A percentile compares a stretch with the other conserved stretches of the same genome.
Conservation (phyloP, 257 asterid species). For the Fraxinus quadrangulata region DNA sequence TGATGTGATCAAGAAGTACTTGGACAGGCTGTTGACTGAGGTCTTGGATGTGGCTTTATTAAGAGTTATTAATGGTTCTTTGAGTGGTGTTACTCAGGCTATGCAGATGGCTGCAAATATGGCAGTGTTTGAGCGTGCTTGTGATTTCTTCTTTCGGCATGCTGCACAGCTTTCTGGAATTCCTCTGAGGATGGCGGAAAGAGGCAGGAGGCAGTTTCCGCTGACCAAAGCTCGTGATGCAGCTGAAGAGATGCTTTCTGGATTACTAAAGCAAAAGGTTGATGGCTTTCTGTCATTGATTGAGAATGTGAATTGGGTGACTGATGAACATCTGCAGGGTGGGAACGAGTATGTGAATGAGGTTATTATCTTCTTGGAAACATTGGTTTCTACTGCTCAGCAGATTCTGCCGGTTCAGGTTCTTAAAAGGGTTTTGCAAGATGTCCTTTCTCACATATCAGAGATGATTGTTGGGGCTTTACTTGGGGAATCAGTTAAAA, state of each 20-base stretch:
- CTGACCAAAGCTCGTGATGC: constrained; percentile 81
- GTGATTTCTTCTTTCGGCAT: constrained; percentile 94
- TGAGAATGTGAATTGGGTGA: constrained; percentile 92
- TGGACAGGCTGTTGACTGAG: constrained; percentile 85
- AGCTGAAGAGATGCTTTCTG: constrained; percentile 81
- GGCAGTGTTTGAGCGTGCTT: constrained; percentile 95
- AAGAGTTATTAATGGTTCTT: constrained; percentile 66
- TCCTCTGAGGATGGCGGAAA: constrained; percentile 88
- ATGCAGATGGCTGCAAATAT: constrained; percentile 99
- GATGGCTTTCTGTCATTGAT: constrained; percentile 84
- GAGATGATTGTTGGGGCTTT: constrained; percentile 76
- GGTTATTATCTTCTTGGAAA: constrained; percentile 86
- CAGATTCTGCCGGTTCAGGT: constrained; percentile 87
- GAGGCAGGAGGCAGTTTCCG: constrained; percentile 80
- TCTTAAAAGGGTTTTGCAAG: constrained; percentile 78
- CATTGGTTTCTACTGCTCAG: constrained; percentile 86
- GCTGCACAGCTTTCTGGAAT: constrained; percentile 98
- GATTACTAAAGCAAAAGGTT: constrained; percentile 88
- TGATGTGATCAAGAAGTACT: constrained; percentile 86
- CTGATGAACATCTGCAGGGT: constrained; percentile 73
- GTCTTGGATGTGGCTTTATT: constrained; percentile 81
- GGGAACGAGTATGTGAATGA: constrained; percentile 92
- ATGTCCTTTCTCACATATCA: constrained; percentile 89
- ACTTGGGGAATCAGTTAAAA: constrained; percentile 79
- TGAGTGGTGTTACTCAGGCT: constrained; percentile 81